Percentiles rank a stretch among this genome's conserved stretches.
Evolutionary conservation across 1,284 basidiomycete genomes (phyloP).

Genomic region (Amylostereum chailletii): DNA sequence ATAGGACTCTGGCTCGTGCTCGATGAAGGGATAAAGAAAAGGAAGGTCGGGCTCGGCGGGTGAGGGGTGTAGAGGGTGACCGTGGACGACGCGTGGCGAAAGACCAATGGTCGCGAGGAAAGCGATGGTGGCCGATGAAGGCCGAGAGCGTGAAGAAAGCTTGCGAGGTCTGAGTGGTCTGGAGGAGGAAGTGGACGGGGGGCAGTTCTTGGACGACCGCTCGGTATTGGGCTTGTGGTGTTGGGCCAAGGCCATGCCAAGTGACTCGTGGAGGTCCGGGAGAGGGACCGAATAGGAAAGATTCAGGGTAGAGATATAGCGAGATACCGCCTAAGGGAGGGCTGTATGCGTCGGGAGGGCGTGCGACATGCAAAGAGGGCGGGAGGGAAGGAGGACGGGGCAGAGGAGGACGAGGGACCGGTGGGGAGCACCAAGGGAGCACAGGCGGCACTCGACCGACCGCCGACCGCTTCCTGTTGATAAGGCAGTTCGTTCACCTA

Average conservation of each 20-base stretch:
- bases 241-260: neutral
- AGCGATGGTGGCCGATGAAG: constrained; percentile 40
- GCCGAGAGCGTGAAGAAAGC: constrained; percentile 5
- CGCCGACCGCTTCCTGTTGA: neutral
- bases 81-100: constrained; percentile 33
- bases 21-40: constrained; percentile 53
- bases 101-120: constrained; percentile 46
- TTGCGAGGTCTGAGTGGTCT: constrained; percentile 4
- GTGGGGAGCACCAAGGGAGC: constrained; percentile 4
- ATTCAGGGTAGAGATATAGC: too few species aligned
- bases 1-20: constrained; percentile 7
- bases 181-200: constrained; percentile 2
- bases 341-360: too few species aligned
- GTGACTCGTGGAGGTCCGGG: too few species aligned
- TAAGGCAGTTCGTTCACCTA: constrained; percentile 2
- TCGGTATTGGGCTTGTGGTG: neutral
- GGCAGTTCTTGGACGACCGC: neutral
- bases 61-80: constrained; percentile 28
- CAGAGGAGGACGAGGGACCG: constrained; percentile 10
- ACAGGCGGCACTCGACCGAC: constrained; percentile 5
- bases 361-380: neutral
- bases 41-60: constrained; percentile 30
- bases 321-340: too few species aligned
- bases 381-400: constrained; percentile 3
- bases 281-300: too few species aligned